Conservation (phyloP, 2,329 filamentous ascomycete species). For the Talaromyces verruculosus region DNA sequence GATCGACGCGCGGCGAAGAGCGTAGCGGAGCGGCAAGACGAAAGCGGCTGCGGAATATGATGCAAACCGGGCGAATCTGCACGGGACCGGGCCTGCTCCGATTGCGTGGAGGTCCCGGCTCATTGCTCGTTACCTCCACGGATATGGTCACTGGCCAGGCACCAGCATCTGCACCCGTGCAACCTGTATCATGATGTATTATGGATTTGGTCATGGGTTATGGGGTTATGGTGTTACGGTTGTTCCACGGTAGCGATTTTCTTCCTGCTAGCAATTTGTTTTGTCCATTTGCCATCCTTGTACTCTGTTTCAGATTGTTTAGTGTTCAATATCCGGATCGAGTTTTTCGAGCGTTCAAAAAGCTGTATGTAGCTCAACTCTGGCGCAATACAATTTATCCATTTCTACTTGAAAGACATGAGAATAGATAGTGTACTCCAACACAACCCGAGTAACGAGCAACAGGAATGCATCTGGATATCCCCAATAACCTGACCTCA, state of each 20-base stretch:
- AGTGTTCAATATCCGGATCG: background rate
- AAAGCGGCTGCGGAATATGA: constrained; percentile 49
- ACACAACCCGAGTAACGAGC: background rate
- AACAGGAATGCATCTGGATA: no score
- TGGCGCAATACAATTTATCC: background rate
- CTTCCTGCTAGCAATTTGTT: background rate
- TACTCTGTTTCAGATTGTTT: background rate
- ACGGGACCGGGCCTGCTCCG: constrained; percentile 40
- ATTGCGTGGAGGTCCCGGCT: constrained; percentile 30
- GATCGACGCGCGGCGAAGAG: constrained; percentile 49
- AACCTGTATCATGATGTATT: constrained; percentile 20
- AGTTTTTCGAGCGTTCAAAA: background rate
- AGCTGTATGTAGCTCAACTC: background rate
- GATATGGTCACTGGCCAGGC: constrained; percentile 4
- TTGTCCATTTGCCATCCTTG: background rate
- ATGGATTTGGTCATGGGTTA: background rate
- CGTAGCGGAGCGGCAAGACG: constrained; percentile 49
- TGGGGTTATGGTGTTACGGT: background rate
- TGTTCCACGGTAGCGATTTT: background rate
- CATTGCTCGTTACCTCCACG: background rate
- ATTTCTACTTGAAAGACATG: background rate
- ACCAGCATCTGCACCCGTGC: constrained; percentile 10
- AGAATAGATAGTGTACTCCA: background rate
- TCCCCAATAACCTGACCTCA: no score
- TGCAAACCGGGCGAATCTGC: constrained; percentile 45